phyloP scores from a whole-genome alignment of 495 filamentous ascomycete genomes.

The Tuber calosporum region DNA sequence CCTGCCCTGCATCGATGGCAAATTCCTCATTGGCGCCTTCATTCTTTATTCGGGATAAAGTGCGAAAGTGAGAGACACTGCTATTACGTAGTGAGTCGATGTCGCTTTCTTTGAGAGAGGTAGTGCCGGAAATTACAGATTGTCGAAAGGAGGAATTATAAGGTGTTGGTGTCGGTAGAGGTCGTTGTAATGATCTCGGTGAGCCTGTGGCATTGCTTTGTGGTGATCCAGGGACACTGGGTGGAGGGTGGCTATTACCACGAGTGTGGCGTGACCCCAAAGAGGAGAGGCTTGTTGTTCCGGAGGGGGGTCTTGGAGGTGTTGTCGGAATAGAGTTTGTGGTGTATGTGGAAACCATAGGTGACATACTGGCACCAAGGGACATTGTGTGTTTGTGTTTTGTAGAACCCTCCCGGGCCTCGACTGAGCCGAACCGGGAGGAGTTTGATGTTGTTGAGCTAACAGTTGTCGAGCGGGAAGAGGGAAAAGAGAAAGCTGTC shows the following conservation, averaged over 20 bases:
- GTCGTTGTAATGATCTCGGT: constrained; percentile 22
- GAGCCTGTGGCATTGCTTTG: constrained; percentile 21
- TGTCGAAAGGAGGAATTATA: constrained; percentile 40
- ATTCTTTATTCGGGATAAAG: constrained; percentile 77
- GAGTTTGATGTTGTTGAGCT: constrained; percentile 39
- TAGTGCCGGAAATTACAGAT: constrained; percentile 36
- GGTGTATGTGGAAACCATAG: constrained; percentile 33
- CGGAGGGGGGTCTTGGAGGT: constrained; percentile 23
- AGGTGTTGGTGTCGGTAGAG: constrained; percentile 32
- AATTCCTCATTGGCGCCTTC: constrained; percentile 69
- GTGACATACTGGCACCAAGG: constrained; percentile 16
- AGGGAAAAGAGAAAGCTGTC: constrained; percentile 38
- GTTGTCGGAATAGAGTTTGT: constrained; percentile 32
- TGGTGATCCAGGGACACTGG: constrained; percentile 18
- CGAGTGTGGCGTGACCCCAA: constrained; percentile 19
- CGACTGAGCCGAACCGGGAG: constrained; percentile 36
- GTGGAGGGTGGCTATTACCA: constrained; percentile 31
- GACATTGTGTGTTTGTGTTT: constrained; percentile 38
- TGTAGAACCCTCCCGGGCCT: constrained; percentile 16
- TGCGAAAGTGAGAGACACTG: constrained; percentile 65
- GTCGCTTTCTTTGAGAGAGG: constrained; percentile 40
- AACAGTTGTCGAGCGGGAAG: constrained; percentile 39
- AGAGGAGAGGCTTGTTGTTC: constrained; percentile 21
- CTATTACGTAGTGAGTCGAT: constrained; percentile 40
- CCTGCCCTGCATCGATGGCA: constrained; percentile 63